These are phyloP conservation scores for Juncus effusus DNA, from an alignment of 176 grass and related monocot genomes.

Conservation along the genomic window DNA sequence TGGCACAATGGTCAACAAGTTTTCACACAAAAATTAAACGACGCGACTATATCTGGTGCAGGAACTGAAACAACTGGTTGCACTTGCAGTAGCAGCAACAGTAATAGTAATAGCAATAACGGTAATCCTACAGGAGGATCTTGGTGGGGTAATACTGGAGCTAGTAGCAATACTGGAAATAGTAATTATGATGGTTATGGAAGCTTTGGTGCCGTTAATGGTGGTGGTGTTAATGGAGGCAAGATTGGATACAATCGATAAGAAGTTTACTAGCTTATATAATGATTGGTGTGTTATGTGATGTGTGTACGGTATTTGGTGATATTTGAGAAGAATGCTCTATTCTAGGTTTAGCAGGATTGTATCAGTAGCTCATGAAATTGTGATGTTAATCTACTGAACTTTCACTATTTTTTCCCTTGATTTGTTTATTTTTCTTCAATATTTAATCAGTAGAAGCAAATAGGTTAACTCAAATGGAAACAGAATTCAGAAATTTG, in stretches of 20 bases:
- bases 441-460: too few relatives aligned
- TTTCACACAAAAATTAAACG: background rate
- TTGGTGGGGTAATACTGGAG: slow-evolving; percentile 8
- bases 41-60: background rate
- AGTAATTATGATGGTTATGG: slow-evolving; percentile 3
- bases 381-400: too few relatives aligned
- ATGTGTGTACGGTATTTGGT: too few relatives aligned
- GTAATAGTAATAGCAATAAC: background rate
- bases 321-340: too few relatives aligned
- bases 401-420: too few relatives aligned
- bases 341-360: too few relatives aligned
- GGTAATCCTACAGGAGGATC: background rate
- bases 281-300: too few relatives aligned
- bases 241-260: background rate
- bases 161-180: background rate
- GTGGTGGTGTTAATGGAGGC: background rate
- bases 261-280: background rate
- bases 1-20: background rate
- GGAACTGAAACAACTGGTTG: slow-evolving; percentile 13
- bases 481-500: too few relatives aligned
- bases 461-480: too few relatives aligned
- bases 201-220: slow-evolving; percentile 1
- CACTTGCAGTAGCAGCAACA: slow-evolving; percentile 4
- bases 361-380: too few relatives aligned
- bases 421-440: too few relatives aligned